Evolutionary conservation across 73 alveolate species (phyloP).

Genomic region (Paramecium bursaria): DNA sequence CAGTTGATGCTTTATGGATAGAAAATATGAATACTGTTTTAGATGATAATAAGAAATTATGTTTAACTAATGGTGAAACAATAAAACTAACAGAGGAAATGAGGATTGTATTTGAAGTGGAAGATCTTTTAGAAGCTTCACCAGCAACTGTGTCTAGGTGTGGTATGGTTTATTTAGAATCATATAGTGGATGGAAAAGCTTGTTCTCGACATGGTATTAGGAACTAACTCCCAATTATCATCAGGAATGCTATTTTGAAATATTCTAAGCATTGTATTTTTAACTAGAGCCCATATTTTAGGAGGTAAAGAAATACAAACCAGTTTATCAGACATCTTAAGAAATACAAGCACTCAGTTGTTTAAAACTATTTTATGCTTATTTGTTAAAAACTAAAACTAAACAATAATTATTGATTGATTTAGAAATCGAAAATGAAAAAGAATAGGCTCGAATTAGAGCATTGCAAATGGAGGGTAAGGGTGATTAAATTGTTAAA

Average conservation of each 20-base stretch:
- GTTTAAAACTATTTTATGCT: conserved; percentile 67
- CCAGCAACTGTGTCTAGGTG: conserved; percentile 99
- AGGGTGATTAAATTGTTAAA: conserved; percentile 51
- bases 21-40: conserved; percentile 98
- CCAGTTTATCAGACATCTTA: conserved; percentile 42
- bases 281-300: conserved; percentile 19
- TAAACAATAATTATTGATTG: conserved; percentile 52
- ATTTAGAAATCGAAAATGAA: conserved; percentile 71
- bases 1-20: conserved; percentile 99
- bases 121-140: conserved; percentile 96
- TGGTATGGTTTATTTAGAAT: conserved; percentile 98
- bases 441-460: conserved; percentile 70
- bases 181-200: conserved; percentile 92
- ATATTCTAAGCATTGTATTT: conserved; percentile 46
- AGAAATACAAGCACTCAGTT: conserved; percentile 68
- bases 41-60: conserved; percentile 97
- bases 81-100: conserved; percentile 93
- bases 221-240: conserved; percentile 74
- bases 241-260: conserved; percentile 58
- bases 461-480: conserved; percentile 59
- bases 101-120: conserved; percentile 97
- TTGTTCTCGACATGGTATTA: conserved; percentile 87
- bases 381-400: conserved; percentile 71
- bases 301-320: conserved; percentile 27
- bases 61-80: conserved; percentile 97